A percentile compares a stretch with the other conserved stretches of the same genome.
These are phyloP conservation scores for Purshia tridentata DNA, from an alignment of 306 rosid genomes.

Conservation along the genomic window DNA sequence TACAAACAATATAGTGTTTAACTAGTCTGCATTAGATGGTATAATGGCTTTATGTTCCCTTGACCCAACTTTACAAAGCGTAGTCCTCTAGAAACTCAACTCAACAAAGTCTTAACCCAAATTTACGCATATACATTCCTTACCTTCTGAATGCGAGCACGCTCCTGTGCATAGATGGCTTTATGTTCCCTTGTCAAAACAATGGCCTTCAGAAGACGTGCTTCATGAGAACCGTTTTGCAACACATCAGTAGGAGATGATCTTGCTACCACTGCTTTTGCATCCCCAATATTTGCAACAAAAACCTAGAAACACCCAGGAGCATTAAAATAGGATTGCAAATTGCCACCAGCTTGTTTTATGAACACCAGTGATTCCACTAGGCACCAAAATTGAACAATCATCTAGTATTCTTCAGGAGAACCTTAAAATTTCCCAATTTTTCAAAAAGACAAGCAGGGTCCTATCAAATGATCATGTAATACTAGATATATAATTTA, in stretches of 20 bases:
- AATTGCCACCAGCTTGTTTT: neutral
- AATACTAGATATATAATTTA: too few species aligned
- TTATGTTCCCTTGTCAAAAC: conserved; percentile 91
- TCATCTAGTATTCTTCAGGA: neutral
- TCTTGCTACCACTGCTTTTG: conserved; percentile 89
- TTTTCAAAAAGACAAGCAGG: neutral
- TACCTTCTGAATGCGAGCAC: conserved; percentile 87
- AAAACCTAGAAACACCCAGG: conserved; percentile 53
- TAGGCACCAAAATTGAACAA: neutral
- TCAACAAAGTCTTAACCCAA: neutral
- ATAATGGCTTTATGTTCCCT: neutral
- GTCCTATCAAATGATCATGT: neutral
- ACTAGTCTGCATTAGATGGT: neutral
- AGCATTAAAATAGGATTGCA: conserved; percentile 7
- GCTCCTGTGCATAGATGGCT: conserved; percentile 85
- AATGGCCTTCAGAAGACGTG: conserved; percentile 61
- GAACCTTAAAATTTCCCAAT: neutral
- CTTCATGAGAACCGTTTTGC: conserved; percentile 43
- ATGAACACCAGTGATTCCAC: neutral
- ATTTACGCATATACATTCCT: conserved; percentile 25
- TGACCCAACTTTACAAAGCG: neutral
- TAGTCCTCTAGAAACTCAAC: neutral
- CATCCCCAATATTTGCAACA: conserved; percentile 84
- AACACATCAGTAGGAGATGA: conserved; percentile 47
- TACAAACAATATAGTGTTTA: neutral